phyloP scores from a whole-genome alignment of 106 monocot species.

The Allium fistulosum region DNA sequence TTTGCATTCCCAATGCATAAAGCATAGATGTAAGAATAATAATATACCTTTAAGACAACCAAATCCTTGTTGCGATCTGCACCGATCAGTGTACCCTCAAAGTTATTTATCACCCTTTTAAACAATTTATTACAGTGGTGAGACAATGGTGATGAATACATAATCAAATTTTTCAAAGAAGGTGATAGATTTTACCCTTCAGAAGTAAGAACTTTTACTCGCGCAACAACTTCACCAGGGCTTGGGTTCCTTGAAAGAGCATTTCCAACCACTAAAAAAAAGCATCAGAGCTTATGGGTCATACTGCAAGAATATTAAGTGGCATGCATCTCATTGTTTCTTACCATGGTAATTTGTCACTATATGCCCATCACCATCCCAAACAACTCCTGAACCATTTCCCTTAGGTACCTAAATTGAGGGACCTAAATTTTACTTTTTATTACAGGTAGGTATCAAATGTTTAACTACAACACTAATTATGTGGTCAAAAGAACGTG shows the following conservation, averaged over 20 bases:
- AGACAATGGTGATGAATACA: too few species aligned
- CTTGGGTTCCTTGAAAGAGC: conserved; percentile 84
- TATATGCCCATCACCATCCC: conserved; percentile 75
- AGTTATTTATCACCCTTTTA: conserved; percentile 80
- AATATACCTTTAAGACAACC: conserved; percentile 78
- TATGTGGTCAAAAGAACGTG: too few species aligned
- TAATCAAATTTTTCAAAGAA: background rate
- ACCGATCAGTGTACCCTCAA: conserved; percentile 87
- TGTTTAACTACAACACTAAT: too few species aligned
- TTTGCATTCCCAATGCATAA: too few species aligned
- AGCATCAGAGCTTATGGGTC: too few species aligned
- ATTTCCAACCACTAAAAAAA: conserved; percentile 83
- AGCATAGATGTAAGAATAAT: background rate
- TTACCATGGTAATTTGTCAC: conserved; percentile 98
- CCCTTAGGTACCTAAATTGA: conserved; percentile 77
- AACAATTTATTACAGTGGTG: conserved; percentile 7
- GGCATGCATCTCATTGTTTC: background rate
- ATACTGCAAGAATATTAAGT: too few species aligned
- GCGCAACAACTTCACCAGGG: conserved; percentile 84
- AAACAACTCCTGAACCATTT: conserved; percentile 95
- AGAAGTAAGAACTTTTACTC: conserved; percentile 82
- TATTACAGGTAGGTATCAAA: too few species aligned
- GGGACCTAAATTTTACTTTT: too few species aligned
- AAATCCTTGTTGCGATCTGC: conserved; percentile 87
- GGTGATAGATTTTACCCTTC: conserved; percentile 59